Percentiles rank a stretch among this genome's conserved stretches.
Evolutionary conservation across 129 eudicot species (phyloP).

Genomic region (Ambrosia artemisiifolia): DNA sequence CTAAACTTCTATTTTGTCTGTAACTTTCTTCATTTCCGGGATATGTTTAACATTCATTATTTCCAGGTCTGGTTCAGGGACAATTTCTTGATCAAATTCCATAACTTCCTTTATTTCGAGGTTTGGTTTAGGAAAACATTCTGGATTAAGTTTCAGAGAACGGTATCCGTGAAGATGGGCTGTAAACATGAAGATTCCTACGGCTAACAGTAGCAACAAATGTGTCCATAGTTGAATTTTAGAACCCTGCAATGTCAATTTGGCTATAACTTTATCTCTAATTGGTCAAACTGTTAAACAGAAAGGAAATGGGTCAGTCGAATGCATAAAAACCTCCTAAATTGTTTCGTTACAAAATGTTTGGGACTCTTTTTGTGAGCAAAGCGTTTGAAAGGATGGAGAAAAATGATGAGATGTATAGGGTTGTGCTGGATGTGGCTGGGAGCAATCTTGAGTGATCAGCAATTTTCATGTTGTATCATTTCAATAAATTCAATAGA

Average conservation of each 20-base stretch:
- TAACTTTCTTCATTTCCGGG: too few species aligned
- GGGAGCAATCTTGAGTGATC: too few species aligned
- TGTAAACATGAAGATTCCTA: not conserved
- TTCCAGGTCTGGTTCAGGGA: too few species aligned
- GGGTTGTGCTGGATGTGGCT: too few species aligned
- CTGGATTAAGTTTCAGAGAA: not conserved
- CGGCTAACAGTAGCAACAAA: slow-evolving; percentile 3
- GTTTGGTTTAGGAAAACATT: not conserved
- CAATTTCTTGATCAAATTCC: too few species aligned
- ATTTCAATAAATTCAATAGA: too few species aligned
- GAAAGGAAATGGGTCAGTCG: not conserved
- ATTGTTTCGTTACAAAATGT: not conserved
- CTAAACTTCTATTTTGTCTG: too few species aligned
- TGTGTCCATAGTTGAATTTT: not conserved
- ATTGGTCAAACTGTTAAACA: not conserved
- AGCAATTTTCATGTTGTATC: too few species aligned
- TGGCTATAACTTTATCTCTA: not conserved
- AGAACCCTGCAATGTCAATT: slow-evolving; percentile 17
- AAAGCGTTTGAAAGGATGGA: too few species aligned
- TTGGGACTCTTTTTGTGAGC: not conserved
- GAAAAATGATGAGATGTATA: too few species aligned
- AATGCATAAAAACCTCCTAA: not conserved
- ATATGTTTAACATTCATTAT: too few species aligned
- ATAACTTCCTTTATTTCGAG: slow-evolving; percentile 4
- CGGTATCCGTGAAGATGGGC: not conserved